Evolutionary conservation across 345 rosid species (phyloP).

Genomic region (Eucalyptus fibrosa): DNA sequence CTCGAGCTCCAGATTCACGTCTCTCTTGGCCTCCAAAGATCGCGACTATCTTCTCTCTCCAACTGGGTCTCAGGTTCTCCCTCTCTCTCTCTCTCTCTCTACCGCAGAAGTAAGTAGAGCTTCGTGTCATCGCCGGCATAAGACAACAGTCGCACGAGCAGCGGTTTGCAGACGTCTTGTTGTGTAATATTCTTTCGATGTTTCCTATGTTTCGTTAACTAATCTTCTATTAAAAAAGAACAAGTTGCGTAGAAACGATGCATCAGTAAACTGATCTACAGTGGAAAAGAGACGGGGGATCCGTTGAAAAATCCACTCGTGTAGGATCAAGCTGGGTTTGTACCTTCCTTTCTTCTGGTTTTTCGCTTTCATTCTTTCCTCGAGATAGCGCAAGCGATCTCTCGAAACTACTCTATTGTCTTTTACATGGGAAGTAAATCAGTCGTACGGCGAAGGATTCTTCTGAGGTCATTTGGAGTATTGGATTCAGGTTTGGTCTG

Average conservation of each 20-base stretch:
- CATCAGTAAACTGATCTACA: background rate
- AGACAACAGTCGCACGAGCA: background rate
- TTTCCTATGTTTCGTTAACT: background rate
- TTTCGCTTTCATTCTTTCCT: background rate
- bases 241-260: background rate
- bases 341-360: background rate
- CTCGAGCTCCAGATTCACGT: constrained; percentile 7
- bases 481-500: background rate
- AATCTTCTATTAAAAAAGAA: background rate
- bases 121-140: background rate
- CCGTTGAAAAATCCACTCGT: background rate
- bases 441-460: background rate
- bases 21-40: constrained; percentile 32
- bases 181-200: background rate
- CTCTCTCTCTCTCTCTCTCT: background rate
- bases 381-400: background rate
- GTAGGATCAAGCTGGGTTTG: background rate
- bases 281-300: background rate
- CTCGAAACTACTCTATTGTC: background rate
- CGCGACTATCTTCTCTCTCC: constrained; percentile 44
- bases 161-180: background rate
- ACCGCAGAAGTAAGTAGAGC: background rate
- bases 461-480: background rate
- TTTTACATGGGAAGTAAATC: background rate
- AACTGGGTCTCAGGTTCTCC: constrained; percentile 20